These are phyloP conservation scores for Ceratocystis cubensis DNA, from an alignment of 2,329 filamentous ascomycete species.

Conservation along the genomic window DNA sequence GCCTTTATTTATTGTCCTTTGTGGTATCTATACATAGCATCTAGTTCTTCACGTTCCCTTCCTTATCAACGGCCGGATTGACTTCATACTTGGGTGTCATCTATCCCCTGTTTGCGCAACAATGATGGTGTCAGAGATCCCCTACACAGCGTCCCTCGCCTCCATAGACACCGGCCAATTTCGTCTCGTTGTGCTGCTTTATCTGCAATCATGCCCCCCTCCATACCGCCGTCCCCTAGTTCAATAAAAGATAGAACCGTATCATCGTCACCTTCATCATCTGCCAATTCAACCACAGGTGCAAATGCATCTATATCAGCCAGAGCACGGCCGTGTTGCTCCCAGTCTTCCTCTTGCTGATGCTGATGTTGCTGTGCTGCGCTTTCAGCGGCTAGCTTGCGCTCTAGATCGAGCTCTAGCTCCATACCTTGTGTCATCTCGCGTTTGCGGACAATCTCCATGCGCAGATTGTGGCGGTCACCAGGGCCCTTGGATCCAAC, in stretches of 20 bases:
- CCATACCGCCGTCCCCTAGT: neutral
- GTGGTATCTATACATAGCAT: neutral
- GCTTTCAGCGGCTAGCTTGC: constrained; percentile 12
- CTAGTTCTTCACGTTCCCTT: neutral
- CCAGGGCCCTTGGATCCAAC: neutral
- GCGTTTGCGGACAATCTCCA: constrained; percentile 16
- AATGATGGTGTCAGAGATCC: neutral
- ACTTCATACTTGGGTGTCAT: neutral
- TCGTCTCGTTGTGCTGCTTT: neutral
- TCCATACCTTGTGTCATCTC: constrained; percentile 12
- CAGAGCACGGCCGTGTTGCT: neutral
- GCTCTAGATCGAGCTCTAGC: constrained; percentile 13
- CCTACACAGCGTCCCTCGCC: neutral
- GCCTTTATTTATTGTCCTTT: neutral
- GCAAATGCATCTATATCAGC: constrained; percentile 6
- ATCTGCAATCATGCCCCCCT: neutral
- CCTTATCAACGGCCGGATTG: neutral
- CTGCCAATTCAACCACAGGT: neutral
- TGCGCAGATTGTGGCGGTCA: constrained; percentile 13
- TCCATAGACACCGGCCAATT: neutral
- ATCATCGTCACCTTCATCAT: neutral
- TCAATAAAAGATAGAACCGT: neutral
- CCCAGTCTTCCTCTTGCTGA: neutral
- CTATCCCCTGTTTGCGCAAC: neutral
- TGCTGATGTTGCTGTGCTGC: constrained; percentile 9